Conservation (phyloP, 805 yeast species). For the Ogataea paraovalis region DNA sequence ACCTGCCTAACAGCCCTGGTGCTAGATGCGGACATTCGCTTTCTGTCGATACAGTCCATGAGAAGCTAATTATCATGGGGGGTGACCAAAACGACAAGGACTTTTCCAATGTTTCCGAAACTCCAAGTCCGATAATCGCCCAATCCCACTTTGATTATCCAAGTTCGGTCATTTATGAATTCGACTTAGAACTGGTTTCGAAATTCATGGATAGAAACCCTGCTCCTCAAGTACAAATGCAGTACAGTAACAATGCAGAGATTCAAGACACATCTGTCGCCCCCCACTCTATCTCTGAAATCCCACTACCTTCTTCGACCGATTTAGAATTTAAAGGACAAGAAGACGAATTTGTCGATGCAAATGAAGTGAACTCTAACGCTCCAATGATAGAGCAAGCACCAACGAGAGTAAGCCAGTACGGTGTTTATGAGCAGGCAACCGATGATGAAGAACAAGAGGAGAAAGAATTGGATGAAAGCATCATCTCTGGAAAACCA, state of each 20-base stretch:
- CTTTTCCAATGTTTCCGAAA: conserved; percentile 21
- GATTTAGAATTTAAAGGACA: neutral
- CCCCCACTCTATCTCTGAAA: too few species aligned
- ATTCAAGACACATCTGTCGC: too few species aligned
- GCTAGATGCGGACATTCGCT: conserved; percentile 90
- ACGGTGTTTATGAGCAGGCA: conserved; percentile 18
- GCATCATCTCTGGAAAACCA: neutral
- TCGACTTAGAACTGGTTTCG: conserved; percentile 26
- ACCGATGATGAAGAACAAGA: conserved; percentile 12
- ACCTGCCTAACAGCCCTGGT: conserved; percentile 57
- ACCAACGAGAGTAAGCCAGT: conserved; percentile 16
- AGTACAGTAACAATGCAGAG: neutral
- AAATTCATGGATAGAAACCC: conserved; percentile 23
- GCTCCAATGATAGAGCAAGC: conserved; percentile 9
- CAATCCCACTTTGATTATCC: conserved; percentile 29
- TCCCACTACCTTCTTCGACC: neutral
- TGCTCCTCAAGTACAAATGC: neutral
- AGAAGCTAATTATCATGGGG: conserved; percentile 81
- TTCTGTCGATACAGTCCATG: conserved; percentile 61
- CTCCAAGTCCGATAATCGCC: conserved; percentile 21
- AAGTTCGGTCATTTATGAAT: conserved; percentile 35
- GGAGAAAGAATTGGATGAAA: neutral
- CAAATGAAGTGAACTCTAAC: conserved; percentile 8
- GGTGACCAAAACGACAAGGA: conserved; percentile 77
- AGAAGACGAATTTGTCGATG: conserved; percentile 13